Conservation (phyloP, 306 rosid species). For the Malus orientalis region DNA sequence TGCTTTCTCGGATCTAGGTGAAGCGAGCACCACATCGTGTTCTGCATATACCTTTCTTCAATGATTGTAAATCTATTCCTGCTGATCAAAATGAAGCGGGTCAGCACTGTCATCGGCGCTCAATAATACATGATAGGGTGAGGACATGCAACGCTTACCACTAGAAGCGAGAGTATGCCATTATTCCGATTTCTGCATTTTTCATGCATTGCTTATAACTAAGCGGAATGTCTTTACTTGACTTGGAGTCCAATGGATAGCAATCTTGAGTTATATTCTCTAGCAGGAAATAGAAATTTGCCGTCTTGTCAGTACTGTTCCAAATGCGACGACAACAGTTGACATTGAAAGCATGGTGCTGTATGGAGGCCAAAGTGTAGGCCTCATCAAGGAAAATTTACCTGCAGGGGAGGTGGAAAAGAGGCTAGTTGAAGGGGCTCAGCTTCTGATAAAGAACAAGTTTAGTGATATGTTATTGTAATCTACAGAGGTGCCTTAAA, state of each 20-base stretch:
- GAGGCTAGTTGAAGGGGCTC: constrained; percentile 70
- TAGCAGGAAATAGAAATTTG: constrained; percentile 54
- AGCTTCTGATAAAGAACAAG: constrained; percentile 37
- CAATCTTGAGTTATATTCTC: neutral
- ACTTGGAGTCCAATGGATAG: neutral
- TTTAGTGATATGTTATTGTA: constrained; percentile 9
- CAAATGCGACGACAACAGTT: constrained; percentile 50
- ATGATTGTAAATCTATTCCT: constrained; percentile 63
- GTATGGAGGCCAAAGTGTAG: constrained; percentile 80
- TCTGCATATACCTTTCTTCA: constrained; percentile 59
- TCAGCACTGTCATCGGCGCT: constrained; percentile 56
- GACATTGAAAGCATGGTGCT: constrained; percentile 79
- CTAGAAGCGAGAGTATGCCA: neutral
- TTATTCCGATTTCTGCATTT: neutral
- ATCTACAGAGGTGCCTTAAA: neutral
- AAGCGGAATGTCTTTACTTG: neutral
- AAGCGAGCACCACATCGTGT: constrained; percentile 62
- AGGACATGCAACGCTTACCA: neutral
- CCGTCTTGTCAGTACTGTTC: constrained; percentile 59
- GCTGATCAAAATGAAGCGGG: constrained; percentile 46
- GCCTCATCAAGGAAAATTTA: constrained; percentile 59
- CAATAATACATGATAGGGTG: constrained; percentile 68
- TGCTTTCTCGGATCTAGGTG: constrained; percentile 5
- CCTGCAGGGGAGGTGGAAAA: constrained; percentile 64
- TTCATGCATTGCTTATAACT: neutral